Conservation (phyloP, 345 rosid species). For the Populus nigra region DNA sequence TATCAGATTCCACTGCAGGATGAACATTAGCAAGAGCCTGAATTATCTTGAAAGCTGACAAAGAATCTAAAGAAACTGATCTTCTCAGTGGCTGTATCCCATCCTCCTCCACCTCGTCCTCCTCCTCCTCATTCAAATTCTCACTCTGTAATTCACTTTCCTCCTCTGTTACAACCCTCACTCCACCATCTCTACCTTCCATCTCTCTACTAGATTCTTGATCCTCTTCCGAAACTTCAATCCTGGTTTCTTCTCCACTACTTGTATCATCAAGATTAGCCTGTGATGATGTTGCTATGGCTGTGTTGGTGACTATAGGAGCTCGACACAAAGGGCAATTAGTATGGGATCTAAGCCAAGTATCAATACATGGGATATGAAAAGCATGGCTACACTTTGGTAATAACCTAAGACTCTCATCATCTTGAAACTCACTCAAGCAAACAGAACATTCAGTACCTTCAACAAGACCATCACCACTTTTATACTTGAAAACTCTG, state of each 20-base stretch:
- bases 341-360: slow-evolving; percentile 30
- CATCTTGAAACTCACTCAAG: slow-evolving; percentile 22
- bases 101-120: not conserved
- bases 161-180: slow-evolving; percentile 16
- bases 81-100: slow-evolving; percentile 52
- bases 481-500: slow-evolving; percentile 20
- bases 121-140: slow-evolving; percentile 15
- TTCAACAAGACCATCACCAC: slow-evolving; percentile 24
- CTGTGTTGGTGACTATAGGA: slow-evolving; percentile 33
- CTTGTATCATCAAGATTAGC: not conserved
- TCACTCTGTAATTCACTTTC: slow-evolving; percentile 22
- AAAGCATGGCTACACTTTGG: slow-evolving; percentile 32
- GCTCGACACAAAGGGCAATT: slow-evolving; percentile 29
- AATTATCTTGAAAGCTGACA: slow-evolving; percentile 48
- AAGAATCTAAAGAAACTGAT: slow-evolving; percentile 68
- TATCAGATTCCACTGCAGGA: slow-evolving; percentile 18
- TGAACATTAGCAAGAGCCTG: slow-evolving; percentile 25
- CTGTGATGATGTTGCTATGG: not conserved
- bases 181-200: slow-evolving; percentile 13
- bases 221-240: slow-evolving; percentile 20
- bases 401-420: slow-evolving; percentile 19
- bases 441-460: slow-evolving; percentile 30
- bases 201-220: slow-evolving; percentile 22
- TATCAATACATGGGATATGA: slow-evolving; percentile 29
- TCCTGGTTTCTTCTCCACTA: slow-evolving; percentile 22